phyloP scores from a whole-genome alignment of 495 filamentous ascomycete species.

The Cercophora sp. region DNA sequence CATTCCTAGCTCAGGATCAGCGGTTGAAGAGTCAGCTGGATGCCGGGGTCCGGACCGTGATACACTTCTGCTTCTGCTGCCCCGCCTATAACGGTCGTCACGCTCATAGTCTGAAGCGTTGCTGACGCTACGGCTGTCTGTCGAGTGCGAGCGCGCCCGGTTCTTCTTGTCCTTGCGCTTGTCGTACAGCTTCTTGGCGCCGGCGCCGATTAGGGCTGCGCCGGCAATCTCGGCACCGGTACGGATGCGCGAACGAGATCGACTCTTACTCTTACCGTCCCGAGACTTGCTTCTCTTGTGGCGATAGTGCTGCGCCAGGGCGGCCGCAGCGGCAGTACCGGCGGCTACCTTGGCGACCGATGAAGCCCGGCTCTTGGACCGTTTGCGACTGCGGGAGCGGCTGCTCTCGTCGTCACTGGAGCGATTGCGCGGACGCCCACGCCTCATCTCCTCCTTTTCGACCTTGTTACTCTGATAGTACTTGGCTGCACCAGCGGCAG shows the following conservation, averaged over 20 bases:
- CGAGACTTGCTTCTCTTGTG: slow-evolving; percentile 59
- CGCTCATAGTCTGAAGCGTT: slow-evolving; percentile 27
- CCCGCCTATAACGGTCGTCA: slow-evolving; percentile 25
- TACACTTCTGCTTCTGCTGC: slow-evolving; percentile 53
- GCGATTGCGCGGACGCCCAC: slow-evolving; percentile 68
- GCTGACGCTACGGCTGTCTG: slow-evolving; percentile 29
- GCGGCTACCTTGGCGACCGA: slow-evolving; percentile 73
- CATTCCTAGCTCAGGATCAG: slow-evolving; percentile 64
- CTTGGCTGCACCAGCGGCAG: slow-evolving; percentile 71
- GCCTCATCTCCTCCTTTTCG: slow-evolving; percentile 58
- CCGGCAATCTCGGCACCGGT: slow-evolving; percentile 62
- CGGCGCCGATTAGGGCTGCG: slow-evolving; percentile 73
- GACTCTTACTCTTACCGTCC: slow-evolving; percentile 41
- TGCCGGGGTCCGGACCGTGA: slow-evolving; percentile 50
- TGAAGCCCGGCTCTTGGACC: slow-evolving; percentile 59
- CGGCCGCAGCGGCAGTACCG: slow-evolving; percentile 74
- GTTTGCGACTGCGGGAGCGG: slow-evolving; percentile 37
- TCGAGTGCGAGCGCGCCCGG: slow-evolving; percentile 43
- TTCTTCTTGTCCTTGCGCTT: slow-evolving; percentile 50
- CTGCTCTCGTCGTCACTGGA: slow-evolving; percentile 42
- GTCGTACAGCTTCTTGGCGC: slow-evolving; percentile 77
- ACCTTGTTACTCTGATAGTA: slow-evolving; percentile 65
- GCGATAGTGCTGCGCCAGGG: slow-evolving; percentile 67
- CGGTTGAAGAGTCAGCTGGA: slow-evolving; percentile 40
- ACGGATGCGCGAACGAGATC: slow-evolving; percentile 56